Conservation (phyloP, 148 eudicot genomes). For the Vaccinium darrowii region DNA sequence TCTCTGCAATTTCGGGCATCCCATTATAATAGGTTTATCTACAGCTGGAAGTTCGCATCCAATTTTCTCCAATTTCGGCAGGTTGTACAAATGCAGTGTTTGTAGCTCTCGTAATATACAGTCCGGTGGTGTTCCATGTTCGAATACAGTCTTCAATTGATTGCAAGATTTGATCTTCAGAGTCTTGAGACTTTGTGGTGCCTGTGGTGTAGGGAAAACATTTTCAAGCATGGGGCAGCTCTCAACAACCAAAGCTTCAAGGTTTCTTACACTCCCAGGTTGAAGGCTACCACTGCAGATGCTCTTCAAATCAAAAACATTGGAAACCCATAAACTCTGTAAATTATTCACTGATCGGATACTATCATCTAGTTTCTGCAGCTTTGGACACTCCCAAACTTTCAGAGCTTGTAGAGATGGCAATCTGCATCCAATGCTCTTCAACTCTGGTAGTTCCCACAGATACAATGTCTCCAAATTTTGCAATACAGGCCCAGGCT, state of each 20-base stretch:
- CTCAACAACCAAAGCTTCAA: constrained; percentile 3
- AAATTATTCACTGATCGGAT: background rate
- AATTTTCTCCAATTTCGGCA: constrained; percentile 1
- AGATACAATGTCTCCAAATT: constrained; percentile 17
- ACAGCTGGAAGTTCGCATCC: background rate
- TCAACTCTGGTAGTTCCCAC: constrained; percentile 23
- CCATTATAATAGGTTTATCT: no score
- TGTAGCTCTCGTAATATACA: background rate
- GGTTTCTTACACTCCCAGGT: background rate
- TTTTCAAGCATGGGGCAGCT: constrained; percentile 16
- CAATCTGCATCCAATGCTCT: constrained; percentile 13
- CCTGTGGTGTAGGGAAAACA: background rate
- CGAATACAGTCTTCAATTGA: constrained; percentile 6
- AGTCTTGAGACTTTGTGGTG: background rate
- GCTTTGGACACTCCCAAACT: constrained; percentile 12
- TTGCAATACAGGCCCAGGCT: background rate
- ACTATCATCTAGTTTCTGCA: constrained; percentile 1
- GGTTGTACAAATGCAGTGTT: background rate
- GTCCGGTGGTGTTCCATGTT: background rate
- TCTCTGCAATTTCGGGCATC: no score
- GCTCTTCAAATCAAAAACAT: background rate
- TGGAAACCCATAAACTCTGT: background rate
- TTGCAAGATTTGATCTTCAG: constrained; percentile 20
- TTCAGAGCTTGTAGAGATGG: constrained; percentile 10
- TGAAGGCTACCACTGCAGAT: background rate